Conservation (phyloP, 495 filamentous ascomycete genomes). For the Podospora conica region DNA sequence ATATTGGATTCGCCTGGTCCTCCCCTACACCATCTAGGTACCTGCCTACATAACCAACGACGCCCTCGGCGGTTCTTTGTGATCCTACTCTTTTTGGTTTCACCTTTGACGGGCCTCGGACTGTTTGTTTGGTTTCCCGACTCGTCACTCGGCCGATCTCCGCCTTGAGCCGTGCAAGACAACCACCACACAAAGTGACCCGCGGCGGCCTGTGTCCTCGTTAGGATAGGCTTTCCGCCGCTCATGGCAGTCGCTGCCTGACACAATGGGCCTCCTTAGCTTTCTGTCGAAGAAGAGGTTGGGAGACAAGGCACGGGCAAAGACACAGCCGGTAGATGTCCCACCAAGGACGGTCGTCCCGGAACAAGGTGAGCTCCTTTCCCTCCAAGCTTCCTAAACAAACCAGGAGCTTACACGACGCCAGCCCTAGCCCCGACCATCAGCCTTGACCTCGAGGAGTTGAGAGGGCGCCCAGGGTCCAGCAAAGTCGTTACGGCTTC, state of each 20-base stretch:
- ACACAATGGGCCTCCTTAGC: constrained; percentile 40
- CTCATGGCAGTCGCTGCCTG: constrained; percentile 18
- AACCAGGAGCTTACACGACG: constrained; percentile 19
- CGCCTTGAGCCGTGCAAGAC: background rate
- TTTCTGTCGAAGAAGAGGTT: constrained; percentile 32
- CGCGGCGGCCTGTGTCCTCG: background rate
- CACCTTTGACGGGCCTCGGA: background rate
- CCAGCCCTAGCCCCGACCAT: constrained; percentile 23
- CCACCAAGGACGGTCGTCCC: constrained; percentile 25
- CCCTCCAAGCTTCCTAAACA: constrained; percentile 16
- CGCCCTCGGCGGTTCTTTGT: background rate
- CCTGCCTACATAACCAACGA: background rate
- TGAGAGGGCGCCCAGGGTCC: constrained; percentile 25
- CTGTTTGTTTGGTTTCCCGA: background rate
- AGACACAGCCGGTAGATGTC: constrained; percentile 27
- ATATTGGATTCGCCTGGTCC: constrained; percentile 2
- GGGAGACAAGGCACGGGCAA: constrained; percentile 23
- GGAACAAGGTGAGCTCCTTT: constrained; percentile 29
- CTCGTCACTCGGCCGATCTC: background rate
- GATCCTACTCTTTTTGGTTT: background rate
- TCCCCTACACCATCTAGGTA: background rate
- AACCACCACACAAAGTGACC: background rate
- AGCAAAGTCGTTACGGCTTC: constrained; percentile 19
- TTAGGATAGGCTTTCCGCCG: background rate
- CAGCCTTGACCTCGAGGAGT: constrained; percentile 20